Evolutionary conservation across 768 basidiomycete species (phyloP).

Genomic region (Leucocoprinus leucothites): DNA sequence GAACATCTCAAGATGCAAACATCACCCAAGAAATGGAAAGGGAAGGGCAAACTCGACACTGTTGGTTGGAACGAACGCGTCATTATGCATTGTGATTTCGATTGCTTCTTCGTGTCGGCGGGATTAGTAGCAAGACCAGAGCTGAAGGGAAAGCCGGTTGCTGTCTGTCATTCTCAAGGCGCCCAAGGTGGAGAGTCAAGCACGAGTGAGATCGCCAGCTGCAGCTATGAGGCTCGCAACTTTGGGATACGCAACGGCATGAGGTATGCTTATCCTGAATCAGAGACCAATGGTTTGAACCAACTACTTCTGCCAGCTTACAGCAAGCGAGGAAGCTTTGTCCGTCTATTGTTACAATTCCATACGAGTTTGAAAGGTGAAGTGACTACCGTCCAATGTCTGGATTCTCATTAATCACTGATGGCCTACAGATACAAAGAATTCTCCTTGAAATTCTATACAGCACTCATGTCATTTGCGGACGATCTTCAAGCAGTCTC

Average conservation of each 20-base stretch:
- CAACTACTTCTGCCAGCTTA: slow-evolving; percentile 40
- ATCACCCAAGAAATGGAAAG: slow-evolving; percentile 56
- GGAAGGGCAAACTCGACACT: slow-evolving; percentile 33
- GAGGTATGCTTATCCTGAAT: slow-evolving; percentile 68
- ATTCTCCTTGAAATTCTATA: slow-evolving; percentile 86
- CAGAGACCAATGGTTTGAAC: too few relatives aligned
- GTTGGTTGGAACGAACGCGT: slow-evolving; percentile 53
- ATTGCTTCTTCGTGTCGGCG: slow-evolving; percentile 96
- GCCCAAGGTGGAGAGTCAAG: slow-evolving; percentile 67
- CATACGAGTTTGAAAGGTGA: slow-evolving; percentile 90
- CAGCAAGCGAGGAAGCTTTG: slow-evolving; percentile 80
- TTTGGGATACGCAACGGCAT: slow-evolving; percentile 93
- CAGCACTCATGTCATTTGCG: slow-evolving; percentile 83
- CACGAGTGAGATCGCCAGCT: slow-evolving; percentile 93
- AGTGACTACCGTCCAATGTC: slow-evolving; percentile 14
- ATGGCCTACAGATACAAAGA: slow-evolving; percentile 81
- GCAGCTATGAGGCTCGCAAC: slow-evolving; percentile 88
- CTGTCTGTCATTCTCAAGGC: slow-evolving; percentile 94
- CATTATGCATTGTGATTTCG: slow-evolving; percentile 94
- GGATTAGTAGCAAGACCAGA: slow-evolving; percentile 78
- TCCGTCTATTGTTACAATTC: slow-evolving; percentile 69
- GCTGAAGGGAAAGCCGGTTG: slow-evolving; percentile 82
- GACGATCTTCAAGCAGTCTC: slow-evolving; percentile 95
- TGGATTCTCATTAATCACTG: background rate
- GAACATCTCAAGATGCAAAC: slow-evolving; percentile 41